phyloP scores from a whole-genome alignment of 2,329 filamentous ascomycete genomes.

The Teratosphaeria gauchensis region DNA sequence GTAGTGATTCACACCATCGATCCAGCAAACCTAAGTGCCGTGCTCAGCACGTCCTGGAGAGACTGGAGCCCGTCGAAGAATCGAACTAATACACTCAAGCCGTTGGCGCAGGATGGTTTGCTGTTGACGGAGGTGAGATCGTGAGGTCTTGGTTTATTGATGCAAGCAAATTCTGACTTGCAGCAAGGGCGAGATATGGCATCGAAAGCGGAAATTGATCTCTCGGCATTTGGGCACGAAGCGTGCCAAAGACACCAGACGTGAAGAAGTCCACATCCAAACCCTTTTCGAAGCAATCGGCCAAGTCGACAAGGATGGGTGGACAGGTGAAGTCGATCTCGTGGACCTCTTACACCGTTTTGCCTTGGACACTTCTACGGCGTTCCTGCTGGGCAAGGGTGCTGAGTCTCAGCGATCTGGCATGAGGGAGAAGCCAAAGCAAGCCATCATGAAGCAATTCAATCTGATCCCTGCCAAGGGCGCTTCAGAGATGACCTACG shows the following conservation, averaged over 20 bases:
- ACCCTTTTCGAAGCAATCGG: slow-evolving; percentile 11
- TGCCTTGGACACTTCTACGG: slow-evolving; percentile 30
- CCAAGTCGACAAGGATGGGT: slow-evolving; percentile 6
- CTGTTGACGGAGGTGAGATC: slow-evolving; percentile 9
- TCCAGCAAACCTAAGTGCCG: slow-evolving; percentile 11
- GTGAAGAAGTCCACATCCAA: slow-evolving; percentile 9
- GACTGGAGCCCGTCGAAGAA: slow-evolving; percentile 10
- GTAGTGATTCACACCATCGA: slow-evolving; percentile 13
- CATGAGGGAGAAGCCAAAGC: slow-evolving; percentile 6
- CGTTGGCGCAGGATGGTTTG: slow-evolving; percentile 12
- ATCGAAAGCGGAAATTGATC: slow-evolving; percentile 13
- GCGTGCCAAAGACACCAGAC: slow-evolving; percentile 9
- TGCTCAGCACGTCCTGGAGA: slow-evolving; percentile 7
- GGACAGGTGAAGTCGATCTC: slow-evolving; percentile 19
- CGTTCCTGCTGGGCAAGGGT: slow-evolving; percentile 24
- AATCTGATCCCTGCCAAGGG: slow-evolving; percentile 10
- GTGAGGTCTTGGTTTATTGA: background rate
- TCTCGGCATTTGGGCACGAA: slow-evolving; percentile 11
- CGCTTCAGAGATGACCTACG: slow-evolving; percentile 8
- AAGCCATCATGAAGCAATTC: slow-evolving; percentile 14
- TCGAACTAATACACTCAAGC: slow-evolving; percentile 11
- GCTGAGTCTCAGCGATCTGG: slow-evolving; percentile 16
- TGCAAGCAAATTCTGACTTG: background rate
- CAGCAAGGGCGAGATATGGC: slow-evolving; percentile 7
- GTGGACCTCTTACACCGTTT: slow-evolving; percentile 23